Percentiles rank a stretch among this genome's conserved stretches.
phyloP scores from a whole-genome alignment of 495 filamentous ascomycete genomes.

The Extremus antarcticus region DNA sequence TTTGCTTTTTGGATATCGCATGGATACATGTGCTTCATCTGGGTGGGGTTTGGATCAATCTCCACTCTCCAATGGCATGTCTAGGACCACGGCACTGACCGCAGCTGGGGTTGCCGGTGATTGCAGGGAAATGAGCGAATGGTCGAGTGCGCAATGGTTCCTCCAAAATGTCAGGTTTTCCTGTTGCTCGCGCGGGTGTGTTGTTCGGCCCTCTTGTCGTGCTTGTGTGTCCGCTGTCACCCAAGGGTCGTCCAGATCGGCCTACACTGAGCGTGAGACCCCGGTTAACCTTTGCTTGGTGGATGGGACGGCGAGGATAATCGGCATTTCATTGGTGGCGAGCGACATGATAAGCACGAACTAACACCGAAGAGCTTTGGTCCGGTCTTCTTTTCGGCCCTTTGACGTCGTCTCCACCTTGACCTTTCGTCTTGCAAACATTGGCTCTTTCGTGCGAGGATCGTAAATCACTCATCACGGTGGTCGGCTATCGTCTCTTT shows the following conservation, averaged over 20 bases:
- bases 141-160: background rate
- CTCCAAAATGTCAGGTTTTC: background rate
- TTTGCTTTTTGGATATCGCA: background rate
- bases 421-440: background rate
- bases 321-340: background rate
- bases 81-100: background rate
- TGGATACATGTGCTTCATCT: background rate
- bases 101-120: background rate
- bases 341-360: no score
- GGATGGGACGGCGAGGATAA: background rate
- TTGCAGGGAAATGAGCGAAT: background rate
- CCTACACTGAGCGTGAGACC: background rate
- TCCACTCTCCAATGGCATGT: no score
- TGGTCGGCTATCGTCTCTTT: background rate
- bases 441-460: background rate
- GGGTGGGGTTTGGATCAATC: background rate
- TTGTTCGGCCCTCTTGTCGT: background rate
- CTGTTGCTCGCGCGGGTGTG: background rate
- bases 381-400: conserved; percentile 13
- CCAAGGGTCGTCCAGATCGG: background rate
- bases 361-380: no score
- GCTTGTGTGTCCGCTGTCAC: background rate
- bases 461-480: conserved; percentile 6
- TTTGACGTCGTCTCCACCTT: conserved; percentile 6
- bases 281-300: background rate